These are phyloP conservation scores for Dendrocalamus latiflorus DNA, from an alignment of 202 grass and related monocot species.

Conservation along the genomic window DNA sequence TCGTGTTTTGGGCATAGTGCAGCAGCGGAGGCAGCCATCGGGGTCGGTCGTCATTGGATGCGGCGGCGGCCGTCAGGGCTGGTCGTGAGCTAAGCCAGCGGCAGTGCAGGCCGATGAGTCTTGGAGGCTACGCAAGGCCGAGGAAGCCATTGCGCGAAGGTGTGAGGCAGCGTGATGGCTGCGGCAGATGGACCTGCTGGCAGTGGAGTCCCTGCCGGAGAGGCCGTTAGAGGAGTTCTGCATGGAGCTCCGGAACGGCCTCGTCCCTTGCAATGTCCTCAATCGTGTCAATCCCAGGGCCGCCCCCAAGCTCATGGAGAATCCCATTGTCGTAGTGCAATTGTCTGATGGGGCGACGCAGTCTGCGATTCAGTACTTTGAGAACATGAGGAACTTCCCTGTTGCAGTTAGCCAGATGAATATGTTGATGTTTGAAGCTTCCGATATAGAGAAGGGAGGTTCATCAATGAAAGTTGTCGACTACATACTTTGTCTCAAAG, in stretches of 20 bases:
- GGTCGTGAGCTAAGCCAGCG: no score
- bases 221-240: conserved; percentile 57
- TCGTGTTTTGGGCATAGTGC: no score
- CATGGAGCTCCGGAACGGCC: conserved; percentile 53
- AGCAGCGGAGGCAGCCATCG: no score
- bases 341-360: conserved; percentile 64
- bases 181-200: conserved; percentile 49
- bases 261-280: conserved; percentile 76
- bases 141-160: conserved; percentile 63
- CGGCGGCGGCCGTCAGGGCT: no score
- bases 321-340: conserved; percentile 47
- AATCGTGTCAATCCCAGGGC: conserved; percentile 68
- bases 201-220: conserved; percentile 42
- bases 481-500: conserved; percentile 84
- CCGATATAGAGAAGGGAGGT: conserved; percentile 84
- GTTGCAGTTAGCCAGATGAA: conserved; percentile 70
- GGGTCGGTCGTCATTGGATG: no score
- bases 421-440: conserved; percentile 70
- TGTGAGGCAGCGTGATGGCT: conserved; percentile 71
- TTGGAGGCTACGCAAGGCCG: conserved; percentile 49
- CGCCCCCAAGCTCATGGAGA: conserved; percentile 76
- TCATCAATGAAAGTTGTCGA: conserved; percentile 74
- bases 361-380: conserved; percentile 84
- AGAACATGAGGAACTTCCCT: conserved; percentile 87
- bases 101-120: background rate